Percentiles rank a stretch among this genome's conserved stretches.
phyloP scores from a whole-genome alignment of 768 basidiomycete species.

The Lactarius evosmus region DNA sequence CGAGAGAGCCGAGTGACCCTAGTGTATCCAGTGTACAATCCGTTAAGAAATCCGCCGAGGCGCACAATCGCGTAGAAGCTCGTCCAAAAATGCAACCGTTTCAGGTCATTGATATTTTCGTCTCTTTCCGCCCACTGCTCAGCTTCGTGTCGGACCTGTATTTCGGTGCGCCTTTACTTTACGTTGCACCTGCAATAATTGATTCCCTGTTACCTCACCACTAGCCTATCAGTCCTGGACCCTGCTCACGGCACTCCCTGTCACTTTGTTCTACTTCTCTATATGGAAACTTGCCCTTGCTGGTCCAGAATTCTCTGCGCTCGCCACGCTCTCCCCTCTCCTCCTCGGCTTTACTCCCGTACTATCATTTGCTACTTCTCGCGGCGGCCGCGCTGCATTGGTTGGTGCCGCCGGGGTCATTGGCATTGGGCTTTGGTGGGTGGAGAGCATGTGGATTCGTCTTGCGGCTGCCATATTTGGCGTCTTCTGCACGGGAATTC shows the following conservation, averaged over 20 bases:
- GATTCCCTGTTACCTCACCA: constrained; percentile 5
- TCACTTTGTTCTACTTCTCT: constrained; percentile 87
- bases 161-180: constrained; percentile 47
- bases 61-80: constrained; percentile 8
- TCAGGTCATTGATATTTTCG: background rate
- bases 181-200: constrained; percentile 6
- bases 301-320: constrained; percentile 73
- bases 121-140: constrained; percentile 8
- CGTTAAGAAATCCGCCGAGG: background rate
- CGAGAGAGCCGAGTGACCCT: constrained; percentile 12
- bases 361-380: constrained; percentile 11
- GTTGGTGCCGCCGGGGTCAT: constrained; percentile 11
- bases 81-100: background rate
- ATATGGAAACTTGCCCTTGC: constrained; percentile 87
- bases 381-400: constrained; percentile 15
- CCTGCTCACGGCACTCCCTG: constrained; percentile 71
- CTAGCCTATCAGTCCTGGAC: constrained; percentile 82
- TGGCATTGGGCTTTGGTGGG: constrained; percentile 26
- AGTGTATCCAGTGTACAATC: background rate
- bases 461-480: constrained; percentile 23
- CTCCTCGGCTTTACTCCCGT: constrained; percentile 54
- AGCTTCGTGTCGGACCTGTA: constrained; percentile 48
- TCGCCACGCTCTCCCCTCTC: constrained; percentile 67
- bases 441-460: constrained; percentile 26
- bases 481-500: constrained; percentile 18